Percentiles rank a stretch among this genome's conserved stretches.
These are phyloP conservation scores for Ustilago loliicola DNA, from an alignment of 1,284 basidiomycete species.

Conservation along the genomic window DNA sequence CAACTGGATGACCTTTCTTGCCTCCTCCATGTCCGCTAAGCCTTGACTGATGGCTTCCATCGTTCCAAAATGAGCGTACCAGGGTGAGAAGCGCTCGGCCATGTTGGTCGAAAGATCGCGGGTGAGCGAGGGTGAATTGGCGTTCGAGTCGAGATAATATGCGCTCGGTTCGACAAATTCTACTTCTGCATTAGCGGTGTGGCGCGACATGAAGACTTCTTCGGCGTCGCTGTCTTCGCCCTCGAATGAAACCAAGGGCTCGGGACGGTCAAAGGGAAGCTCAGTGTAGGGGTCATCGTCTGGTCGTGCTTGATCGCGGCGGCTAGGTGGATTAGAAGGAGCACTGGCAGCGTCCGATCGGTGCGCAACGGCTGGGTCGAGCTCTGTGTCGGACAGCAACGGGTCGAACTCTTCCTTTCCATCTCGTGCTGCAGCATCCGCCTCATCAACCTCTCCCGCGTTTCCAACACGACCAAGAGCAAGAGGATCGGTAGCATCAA, in stretches of 20 bases:
- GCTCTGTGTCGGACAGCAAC: not conserved
- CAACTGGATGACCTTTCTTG: constrained; percentile 16
- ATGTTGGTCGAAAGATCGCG: constrained; percentile 15
- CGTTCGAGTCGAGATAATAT: constrained; percentile 19
- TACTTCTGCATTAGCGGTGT: not conserved
- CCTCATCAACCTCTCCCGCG: constrained; percentile 9
- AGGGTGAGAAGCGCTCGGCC: constrained; percentile 28
- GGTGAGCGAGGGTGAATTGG: not conserved
- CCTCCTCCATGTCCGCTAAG: constrained; percentile 19
- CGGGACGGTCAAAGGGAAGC: constrained; percentile 30
- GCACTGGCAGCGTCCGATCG: constrained; percentile 26
- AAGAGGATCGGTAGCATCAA: not conserved
- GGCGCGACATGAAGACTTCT: not conserved
- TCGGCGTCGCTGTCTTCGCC: constrained; percentile 2
- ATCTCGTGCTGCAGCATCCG: not conserved
- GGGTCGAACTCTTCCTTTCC: constrained; percentile 29
- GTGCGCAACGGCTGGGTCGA: constrained; percentile 24
- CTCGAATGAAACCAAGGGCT: not conserved
- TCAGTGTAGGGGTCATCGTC: constrained; percentile 40
- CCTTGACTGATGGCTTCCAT: constrained; percentile 45
- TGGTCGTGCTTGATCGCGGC: constrained; percentile 25
- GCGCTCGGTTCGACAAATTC: constrained; percentile 23
- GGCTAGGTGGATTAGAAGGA: constrained; percentile 28
- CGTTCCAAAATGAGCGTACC: constrained; percentile 52
- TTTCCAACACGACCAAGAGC: not conserved